Evolutionary conservation across 2,329 filamentous ascomycete species (phyloP).

Genomic region (Epichloe festucae): DNA sequence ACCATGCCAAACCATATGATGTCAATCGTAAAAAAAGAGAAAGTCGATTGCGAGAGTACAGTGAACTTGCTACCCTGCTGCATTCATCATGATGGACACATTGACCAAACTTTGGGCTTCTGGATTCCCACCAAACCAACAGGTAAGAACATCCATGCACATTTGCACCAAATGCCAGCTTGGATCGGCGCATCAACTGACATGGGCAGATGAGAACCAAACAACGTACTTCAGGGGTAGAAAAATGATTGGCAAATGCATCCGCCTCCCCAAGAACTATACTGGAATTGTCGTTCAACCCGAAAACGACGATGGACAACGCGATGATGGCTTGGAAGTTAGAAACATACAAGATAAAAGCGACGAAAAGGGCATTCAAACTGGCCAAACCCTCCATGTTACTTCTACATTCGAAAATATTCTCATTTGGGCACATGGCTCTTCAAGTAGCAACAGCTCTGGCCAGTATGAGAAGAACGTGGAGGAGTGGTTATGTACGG

Average conservation of each 20-base stretch:
- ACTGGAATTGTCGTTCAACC: constrained; percentile 43
- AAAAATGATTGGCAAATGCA: constrained; percentile 54
- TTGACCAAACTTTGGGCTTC: constrained; percentile 50
- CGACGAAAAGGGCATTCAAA: constrained; percentile 14
- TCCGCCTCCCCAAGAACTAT: constrained; percentile 61
- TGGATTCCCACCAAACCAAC: constrained; percentile 49
- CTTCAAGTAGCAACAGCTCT: constrained; percentile 41
- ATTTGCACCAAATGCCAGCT: not conserved
- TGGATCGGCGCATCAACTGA: not conserved
- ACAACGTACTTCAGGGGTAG: constrained; percentile 67
- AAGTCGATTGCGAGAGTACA: constrained; percentile 26
- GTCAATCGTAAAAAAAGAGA: constrained; percentile 17
- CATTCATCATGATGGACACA: constrained; percentile 63
- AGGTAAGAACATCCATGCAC: constrained; percentile 22
- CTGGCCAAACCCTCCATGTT: constrained; percentile 25
- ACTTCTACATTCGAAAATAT: constrained; percentile 58
- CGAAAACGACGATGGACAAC: constrained; percentile 25
- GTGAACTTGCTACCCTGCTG: constrained; percentile 70
- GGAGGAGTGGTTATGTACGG: constrained; percentile 67
- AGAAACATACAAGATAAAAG: constrained; percentile 18
- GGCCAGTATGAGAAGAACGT: constrained; percentile 65
- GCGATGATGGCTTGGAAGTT: constrained; percentile 11
- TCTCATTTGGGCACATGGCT: constrained; percentile 76
- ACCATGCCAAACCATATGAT: constrained; percentile 32
- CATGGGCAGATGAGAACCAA: constrained; percentile 31